Evolutionary conservation across 345 rosid species (phyloP).

Genomic region (Mangifera indica): DNA sequence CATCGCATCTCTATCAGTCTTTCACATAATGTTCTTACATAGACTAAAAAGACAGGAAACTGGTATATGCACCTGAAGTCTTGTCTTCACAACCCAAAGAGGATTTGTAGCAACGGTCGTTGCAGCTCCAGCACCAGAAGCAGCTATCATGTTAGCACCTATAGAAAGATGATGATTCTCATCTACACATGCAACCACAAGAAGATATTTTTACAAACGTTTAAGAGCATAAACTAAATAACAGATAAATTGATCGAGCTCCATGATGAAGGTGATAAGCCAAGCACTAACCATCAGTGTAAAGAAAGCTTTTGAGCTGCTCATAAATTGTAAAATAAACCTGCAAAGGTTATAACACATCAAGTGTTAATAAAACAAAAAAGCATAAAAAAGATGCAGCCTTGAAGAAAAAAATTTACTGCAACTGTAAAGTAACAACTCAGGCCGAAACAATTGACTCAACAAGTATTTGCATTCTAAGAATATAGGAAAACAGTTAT

Average conservation of each 20-base stretch:
- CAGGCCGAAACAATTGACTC: neutral
- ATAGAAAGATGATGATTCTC: conserved; percentile 53
- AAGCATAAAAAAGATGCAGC: neutral
- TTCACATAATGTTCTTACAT: neutral
- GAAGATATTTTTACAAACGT: neutral
- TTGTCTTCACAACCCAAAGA: conserved; percentile 94
- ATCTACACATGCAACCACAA: conserved; percentile 34
- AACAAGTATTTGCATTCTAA: neutral
- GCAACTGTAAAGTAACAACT: neutral
- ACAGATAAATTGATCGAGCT: neutral
- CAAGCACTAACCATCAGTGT: conserved; percentile 49
- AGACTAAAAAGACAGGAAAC: neutral
- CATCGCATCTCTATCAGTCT: neutral
- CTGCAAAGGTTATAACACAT: conserved; percentile 36
- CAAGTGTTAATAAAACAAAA: conserved; percentile 14
- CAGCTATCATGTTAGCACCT: conserved; percentile 80
- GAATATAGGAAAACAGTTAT: neutral
- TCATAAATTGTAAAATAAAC: conserved; percentile 83
- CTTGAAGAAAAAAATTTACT: neutral
- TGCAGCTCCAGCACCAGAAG: conserved; percentile 86
- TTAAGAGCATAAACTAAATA: neutral
- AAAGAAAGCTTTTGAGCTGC: conserved; percentile 67
- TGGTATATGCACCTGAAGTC: conserved; percentile 61
- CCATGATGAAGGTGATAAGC: conserved; percentile 1
- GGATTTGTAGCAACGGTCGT: conserved; percentile 78